phyloP scores from a whole-genome alignment of 148 eudicot genomes.

The Rhododendron ferrugineum region DNA sequence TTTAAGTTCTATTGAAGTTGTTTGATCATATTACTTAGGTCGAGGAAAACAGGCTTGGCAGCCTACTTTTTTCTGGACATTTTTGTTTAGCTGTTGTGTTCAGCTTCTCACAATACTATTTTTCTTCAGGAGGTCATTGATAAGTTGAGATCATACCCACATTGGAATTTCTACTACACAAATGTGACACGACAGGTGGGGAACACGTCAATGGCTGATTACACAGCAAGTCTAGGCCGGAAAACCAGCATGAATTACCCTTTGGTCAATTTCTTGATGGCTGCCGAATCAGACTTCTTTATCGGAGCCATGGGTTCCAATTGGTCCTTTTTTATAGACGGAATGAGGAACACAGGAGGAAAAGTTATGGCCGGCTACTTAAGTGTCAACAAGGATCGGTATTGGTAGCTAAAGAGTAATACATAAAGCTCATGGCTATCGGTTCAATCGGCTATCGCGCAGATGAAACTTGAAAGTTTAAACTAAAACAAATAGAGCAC shows the following conservation, averaged over 20 bases:
- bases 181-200: conserved; percentile 68
- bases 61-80: not conserved
- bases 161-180: conserved; percentile 79
- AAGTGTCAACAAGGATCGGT: conserved; percentile 90
- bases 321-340: conserved; percentile 90
- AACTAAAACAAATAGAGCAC: too few species aligned
- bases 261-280: conserved; percentile 93
- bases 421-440: not conserved
- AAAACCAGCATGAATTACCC: conserved; percentile 89
- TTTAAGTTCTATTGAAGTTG: not conserved
- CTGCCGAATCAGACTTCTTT: conserved; percentile 77
- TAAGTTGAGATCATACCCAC: conserved; percentile 39
- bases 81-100: not conserved
- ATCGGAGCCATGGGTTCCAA: conserved; percentile 93
- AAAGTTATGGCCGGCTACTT: conserved; percentile 96
- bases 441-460: too few species aligned
- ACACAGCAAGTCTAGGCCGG: conserved; percentile 87
- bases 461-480: too few species aligned
- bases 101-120: not conserved
- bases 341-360: conserved; percentile 96
- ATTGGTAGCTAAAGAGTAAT: conserved; percentile 45
- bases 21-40: not conserved
- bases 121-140: conserved; percentile 58
- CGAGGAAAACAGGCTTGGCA: not conserved
- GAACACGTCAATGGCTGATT: conserved; percentile 75